phyloP scores from a whole-genome alignment of 2,329 filamentous ascomycete genomes.

The Verticillium tricorpus region DNA sequence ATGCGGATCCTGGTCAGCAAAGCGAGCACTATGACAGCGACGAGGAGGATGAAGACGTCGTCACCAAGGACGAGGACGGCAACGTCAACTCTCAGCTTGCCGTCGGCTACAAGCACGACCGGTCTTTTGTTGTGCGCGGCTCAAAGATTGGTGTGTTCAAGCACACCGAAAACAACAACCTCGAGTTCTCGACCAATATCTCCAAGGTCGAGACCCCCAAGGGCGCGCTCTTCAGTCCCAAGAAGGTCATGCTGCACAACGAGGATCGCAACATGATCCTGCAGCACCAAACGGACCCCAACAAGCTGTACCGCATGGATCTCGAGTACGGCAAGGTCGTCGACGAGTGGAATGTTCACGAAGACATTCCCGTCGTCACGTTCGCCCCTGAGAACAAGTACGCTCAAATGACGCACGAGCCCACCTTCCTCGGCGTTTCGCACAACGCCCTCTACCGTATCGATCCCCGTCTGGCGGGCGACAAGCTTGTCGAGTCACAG shows the following conservation, averaged over 20 bases:
- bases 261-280: slow-evolving; percentile 87
- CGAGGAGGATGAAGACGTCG: slow-evolving; percentile 75
- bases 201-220: slow-evolving; percentile 88
- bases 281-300: slow-evolving; percentile 77
- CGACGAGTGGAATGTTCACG: slow-evolving; percentile 97
- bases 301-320: slow-evolving; percentile 95
- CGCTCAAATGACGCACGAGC: slow-evolving; percentile 90
- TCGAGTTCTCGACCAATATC: slow-evolving; percentile 96
- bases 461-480: slow-evolving; percentile 82
- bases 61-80: slow-evolving; percentile 64
- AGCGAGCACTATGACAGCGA: slow-evolving; percentile 66
- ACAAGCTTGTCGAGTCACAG: slow-evolving; percentile 88
- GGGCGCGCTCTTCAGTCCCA: slow-evolving; percentile 85
- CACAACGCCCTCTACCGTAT: slow-evolving; percentile 90
- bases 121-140: slow-evolving; percentile 93
- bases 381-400: slow-evolving; percentile 98
- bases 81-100: slow-evolving; percentile 92
- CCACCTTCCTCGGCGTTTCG: slow-evolving; percentile 91
- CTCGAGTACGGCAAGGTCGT: slow-evolving; percentile 96
- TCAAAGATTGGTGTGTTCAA: slow-evolving; percentile 99
- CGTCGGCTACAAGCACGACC: slow-evolving; percentile 94
- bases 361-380: slow-evolving; percentile 86
- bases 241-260: slow-evolving; percentile 93
- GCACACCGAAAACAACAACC: slow-evolving; percentile 84
- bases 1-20: slow-evolving; percentile 57